phyloP scores from a whole-genome alignment of 371 early-diverging fungal genomes.

The Mucor ambiguus region DNA sequence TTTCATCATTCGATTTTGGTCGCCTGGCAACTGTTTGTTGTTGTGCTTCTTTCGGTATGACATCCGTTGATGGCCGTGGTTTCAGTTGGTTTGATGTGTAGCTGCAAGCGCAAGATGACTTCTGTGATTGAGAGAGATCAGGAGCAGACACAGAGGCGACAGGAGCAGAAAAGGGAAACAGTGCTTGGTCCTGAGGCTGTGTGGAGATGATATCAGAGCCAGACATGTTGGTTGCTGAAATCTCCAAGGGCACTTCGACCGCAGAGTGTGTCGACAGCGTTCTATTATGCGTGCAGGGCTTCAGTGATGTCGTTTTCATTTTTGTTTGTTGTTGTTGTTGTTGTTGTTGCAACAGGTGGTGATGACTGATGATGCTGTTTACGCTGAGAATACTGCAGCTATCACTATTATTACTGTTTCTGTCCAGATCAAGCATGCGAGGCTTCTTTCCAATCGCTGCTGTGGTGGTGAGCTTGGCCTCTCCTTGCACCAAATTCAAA shows the following conservation, averaged over 20 bases:
- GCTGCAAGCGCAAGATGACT: neutral
- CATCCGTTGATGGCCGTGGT: neutral
- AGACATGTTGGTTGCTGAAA: conserved; percentile 14
- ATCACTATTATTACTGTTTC: neutral
- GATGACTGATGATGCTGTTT: neutral
- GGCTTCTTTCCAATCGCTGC: conserved; percentile 33
- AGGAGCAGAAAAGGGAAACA: neutral
- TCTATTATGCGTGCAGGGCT: neutral
- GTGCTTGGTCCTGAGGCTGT: neutral
- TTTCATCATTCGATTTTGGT: conserved; percentile 2
- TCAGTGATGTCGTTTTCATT: neutral
- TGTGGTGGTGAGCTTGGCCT: conserved; percentile 12
- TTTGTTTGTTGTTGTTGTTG: conserved; percentile 4
- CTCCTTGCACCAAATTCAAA: conserved; percentile 35
- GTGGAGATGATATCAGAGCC: conserved; percentile 14
- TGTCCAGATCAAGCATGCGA: conserved; percentile 5
- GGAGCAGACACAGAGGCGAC: neutral
- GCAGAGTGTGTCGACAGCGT: neutral
- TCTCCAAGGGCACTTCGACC: neutral
- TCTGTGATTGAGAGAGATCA: neutral
- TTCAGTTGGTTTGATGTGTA: neutral
- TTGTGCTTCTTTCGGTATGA: neutral
- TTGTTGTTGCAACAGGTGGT: neutral
- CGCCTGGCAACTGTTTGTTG: neutral
- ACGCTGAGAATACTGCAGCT: neutral